A percentile compares a stretch with the other conserved stretches of the same genome.
Evolutionary conservation across 768 basidiomycete genomes (phyloP).

Genomic region (Mycena polygramma): DNA sequence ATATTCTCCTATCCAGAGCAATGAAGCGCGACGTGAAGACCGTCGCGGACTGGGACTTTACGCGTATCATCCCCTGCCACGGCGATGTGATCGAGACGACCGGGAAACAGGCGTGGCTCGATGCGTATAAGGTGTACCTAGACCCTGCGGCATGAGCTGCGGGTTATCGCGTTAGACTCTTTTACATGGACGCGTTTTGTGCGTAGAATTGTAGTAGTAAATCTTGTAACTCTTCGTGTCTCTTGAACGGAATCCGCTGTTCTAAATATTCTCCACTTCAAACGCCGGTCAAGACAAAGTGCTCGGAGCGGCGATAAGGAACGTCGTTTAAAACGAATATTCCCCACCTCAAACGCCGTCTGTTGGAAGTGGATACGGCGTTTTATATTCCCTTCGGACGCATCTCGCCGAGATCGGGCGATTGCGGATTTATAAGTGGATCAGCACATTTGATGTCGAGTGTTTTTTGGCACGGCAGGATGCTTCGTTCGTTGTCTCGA

Average conservation of each 20-base stretch:
- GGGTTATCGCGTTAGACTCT: neutral
- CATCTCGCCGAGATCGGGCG: no score
- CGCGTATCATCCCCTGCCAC: constrained; percentile 82
- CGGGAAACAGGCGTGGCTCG: constrained; percentile 57
- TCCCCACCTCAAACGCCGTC: no score
- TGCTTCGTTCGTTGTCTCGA: constrained; percentile 46
- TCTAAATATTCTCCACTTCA: no score
- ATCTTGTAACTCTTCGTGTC: neutral
- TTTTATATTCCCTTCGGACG: no score
- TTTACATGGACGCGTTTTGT: neutral
- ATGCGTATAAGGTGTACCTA: constrained; percentile 45
- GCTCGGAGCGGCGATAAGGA: no score
- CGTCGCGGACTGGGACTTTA: constrained; percentile 81
- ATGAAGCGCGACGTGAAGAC: constrained; percentile 76
- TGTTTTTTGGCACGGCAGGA: constrained; percentile 24
- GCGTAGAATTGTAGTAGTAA: neutral
- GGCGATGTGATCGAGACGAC: constrained; percentile 66
- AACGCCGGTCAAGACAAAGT: no score
- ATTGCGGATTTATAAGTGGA: no score
- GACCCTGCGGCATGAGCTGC: constrained; percentile 8
- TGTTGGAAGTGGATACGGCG: no score
- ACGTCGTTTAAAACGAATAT: no score
- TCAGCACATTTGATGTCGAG: no score
- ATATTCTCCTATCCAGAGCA: constrained; percentile 44
- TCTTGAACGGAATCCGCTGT: no score